These are phyloP conservation scores for Calendula officinalis DNA, from an alignment of 129 eudicot species.

Conservation along the genomic window DNA sequence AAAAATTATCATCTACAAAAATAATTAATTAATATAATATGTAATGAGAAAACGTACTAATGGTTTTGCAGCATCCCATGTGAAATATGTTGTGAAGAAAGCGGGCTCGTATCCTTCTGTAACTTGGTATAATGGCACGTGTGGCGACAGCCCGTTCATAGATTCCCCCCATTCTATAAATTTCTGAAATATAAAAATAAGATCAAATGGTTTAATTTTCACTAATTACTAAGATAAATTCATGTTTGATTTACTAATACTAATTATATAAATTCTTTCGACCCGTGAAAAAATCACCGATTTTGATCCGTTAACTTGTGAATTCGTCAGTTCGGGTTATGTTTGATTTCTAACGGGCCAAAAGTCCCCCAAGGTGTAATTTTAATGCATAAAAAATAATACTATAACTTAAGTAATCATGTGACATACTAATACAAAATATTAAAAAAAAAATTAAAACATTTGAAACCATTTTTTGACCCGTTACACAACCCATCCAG, in stretches of 20 bases:
- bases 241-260: too few relatives aligned
- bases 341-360: background rate
- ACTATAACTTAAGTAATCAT: background rate
- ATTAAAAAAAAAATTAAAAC: background rate
- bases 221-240: too few relatives aligned
- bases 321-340: background rate
- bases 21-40: background rate
- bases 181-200: slow-evolving; percentile 52
- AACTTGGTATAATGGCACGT: slow-evolving; percentile 77
- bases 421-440: background rate
- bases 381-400: background rate
- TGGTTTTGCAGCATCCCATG: slow-evolving; percentile 94
- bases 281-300: background rate
- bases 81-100: slow-evolving; percentile 88
- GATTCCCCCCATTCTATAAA: slow-evolving; percentile 73
- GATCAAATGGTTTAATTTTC: background rate
- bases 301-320: background rate
- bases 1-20: background rate
- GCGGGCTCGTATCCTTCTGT: slow-evolving; percentile 90
- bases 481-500: background rate
- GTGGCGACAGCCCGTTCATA: slow-evolving; percentile 68
- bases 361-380: background rate
- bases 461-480: background rate
- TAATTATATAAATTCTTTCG: too few relatives aligned
- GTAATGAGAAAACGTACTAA: slow-evolving; percentile 47